phyloP scores from a whole-genome alignment of 768 basidiomycete species.

The Amanita subjunquillea region DNA sequence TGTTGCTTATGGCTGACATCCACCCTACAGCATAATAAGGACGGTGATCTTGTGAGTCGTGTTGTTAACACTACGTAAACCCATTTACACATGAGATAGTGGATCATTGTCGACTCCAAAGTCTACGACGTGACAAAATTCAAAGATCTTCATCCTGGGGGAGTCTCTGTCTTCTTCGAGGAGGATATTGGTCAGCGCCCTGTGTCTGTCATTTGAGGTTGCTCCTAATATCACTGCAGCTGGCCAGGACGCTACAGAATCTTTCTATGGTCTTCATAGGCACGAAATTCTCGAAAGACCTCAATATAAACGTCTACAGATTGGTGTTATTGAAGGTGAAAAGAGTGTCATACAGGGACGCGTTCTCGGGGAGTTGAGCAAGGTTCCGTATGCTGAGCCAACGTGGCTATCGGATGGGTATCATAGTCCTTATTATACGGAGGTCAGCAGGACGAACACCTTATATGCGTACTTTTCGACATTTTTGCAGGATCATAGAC shows the following conservation, averaged over 20 bases:
- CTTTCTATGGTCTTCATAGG: slow-evolving; percentile 86
- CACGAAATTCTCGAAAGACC: slow-evolving; percentile 78
- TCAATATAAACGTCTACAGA: slow-evolving; percentile 65
- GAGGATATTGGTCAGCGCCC: slow-evolving; percentile 58
- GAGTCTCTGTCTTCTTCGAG: slow-evolving; percentile 65
- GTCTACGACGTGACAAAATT: slow-evolving; percentile 82
- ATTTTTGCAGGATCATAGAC: slow-evolving; percentile 42
- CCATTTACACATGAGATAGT: slow-evolving; percentile 28
- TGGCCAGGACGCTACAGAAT: slow-evolving; percentile 83
- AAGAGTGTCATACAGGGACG: slow-evolving; percentile 45
- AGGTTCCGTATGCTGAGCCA: slow-evolving; percentile 87
- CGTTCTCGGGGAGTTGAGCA: slow-evolving; percentile 54
- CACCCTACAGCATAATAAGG: slow-evolving; percentile 55
- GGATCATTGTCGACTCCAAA: slow-evolving; percentile 80
- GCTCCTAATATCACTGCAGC: slow-evolving; percentile 39
- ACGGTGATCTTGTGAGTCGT: slow-evolving; percentile 52
- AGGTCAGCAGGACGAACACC: slow-evolving; percentile 31
- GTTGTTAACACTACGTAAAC: slow-evolving; percentile 13
- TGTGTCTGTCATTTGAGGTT: slow-evolving; percentile 22
- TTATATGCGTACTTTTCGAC: slow-evolving; percentile 18
- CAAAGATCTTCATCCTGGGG: slow-evolving; percentile 80
- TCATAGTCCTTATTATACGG: slow-evolving; percentile 68
- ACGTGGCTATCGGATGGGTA: slow-evolving; percentile 65
- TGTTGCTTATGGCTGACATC: slow-evolving; percentile 5
- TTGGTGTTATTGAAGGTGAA: slow-evolving; percentile 68